A percentile compares a stretch with the other conserved stretches of the same genome.
phyloP scores from a whole-genome alignment of 2,329 filamentous ascomycete species.

The Dichotomopilus funicola region DNA sequence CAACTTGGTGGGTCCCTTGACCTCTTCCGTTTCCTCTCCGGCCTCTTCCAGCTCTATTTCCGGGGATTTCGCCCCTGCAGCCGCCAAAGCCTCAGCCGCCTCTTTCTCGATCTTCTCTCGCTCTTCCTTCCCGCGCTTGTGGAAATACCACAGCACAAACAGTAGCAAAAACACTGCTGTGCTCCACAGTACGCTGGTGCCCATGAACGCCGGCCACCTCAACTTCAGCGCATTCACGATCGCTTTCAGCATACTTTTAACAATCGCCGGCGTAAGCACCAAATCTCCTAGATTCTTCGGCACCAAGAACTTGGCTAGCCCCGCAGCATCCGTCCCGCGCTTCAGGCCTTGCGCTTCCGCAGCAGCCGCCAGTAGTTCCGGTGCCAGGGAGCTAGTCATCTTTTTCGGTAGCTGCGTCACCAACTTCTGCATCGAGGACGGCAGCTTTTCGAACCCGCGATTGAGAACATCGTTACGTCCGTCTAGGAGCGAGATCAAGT shows the following conservation, averaged over 20 bases:
- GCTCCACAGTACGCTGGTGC: constrained; percentile 87
- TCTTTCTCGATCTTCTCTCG: constrained; percentile 53
- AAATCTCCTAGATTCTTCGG: constrained; percentile 71
- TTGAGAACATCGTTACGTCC: constrained; percentile 56
- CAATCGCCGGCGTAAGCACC: constrained; percentile 74
- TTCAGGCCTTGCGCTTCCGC: constrained; percentile 63
- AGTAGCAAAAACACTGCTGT: constrained; percentile 82
- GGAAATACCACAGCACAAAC: constrained; percentile 96
- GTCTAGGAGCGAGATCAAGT: constrained; percentile 62
- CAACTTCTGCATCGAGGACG: constrained; percentile 74
- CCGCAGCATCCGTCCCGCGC: constrained; percentile 40
- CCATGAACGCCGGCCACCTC: constrained; percentile 83
- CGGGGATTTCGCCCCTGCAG: too few relatives aligned
- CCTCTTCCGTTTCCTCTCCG: not conserved
- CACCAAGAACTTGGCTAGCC: constrained; percentile 58
- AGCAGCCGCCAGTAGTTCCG: constrained; percentile 74
- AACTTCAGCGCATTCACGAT: constrained; percentile 84
- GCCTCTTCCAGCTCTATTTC: not conserved
- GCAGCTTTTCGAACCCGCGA: constrained; percentile 60
- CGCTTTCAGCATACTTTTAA: constrained; percentile 78
- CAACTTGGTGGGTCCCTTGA: not conserved
- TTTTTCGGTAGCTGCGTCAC: constrained; percentile 80
- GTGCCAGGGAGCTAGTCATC: constrained; percentile 66
- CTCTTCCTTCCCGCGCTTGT: constrained; percentile 86
- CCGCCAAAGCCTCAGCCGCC: constrained; percentile 8